Conservation (phyloP, 2,329 filamentous ascomycete species). For the Aspergillus thermomutatus region DNA sequence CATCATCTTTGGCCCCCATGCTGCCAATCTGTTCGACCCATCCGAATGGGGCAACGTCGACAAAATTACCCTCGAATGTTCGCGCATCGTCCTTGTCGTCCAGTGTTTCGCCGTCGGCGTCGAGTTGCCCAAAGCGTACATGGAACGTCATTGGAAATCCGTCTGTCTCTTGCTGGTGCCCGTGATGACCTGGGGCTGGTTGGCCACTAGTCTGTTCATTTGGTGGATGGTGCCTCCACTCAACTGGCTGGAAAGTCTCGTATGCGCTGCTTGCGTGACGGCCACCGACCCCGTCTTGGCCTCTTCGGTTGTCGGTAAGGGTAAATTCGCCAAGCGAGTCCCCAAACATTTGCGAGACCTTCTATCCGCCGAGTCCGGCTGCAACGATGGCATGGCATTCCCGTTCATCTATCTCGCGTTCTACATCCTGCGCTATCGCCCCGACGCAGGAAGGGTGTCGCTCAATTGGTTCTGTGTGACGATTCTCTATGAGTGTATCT, state of each 20-base stretch:
- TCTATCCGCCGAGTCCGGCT: slow-evolving; percentile 92
- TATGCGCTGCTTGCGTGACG: slow-evolving; percentile 87
- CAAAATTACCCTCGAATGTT: slow-evolving; percentile 66
- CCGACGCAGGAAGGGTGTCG: slow-evolving; percentile 64
- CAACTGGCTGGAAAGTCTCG: slow-evolving; percentile 85
- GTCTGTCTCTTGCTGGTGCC: slow-evolving; percentile 84
- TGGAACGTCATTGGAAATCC: slow-evolving; percentile 96
- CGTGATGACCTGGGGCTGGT: slow-evolving; percentile 91
- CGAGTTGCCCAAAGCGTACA: slow-evolving; percentile 72
- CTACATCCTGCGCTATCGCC: slow-evolving; percentile 81
- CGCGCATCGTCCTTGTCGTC: slow-evolving; percentile 68
- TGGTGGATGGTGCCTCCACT: slow-evolving; percentile 83
- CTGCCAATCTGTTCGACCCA: slow-evolving; percentile 61
- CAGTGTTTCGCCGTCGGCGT: slow-evolving; percentile 72
- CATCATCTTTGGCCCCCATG: slow-evolving; percentile 68
- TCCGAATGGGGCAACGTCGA: slow-evolving; percentile 63
- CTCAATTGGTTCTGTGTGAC: slow-evolving; percentile 87
- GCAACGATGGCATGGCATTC: slow-evolving; percentile 99
- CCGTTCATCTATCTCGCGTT: slow-evolving; percentile 92
- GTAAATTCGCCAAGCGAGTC: slow-evolving; percentile 95
- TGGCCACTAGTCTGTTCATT: slow-evolving; percentile 83
- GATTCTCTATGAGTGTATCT: slow-evolving; percentile 92
- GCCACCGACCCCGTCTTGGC: slow-evolving; percentile 96
- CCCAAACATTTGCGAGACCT: slow-evolving; percentile 96
- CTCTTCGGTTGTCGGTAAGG: slow-evolving; percentile 96